Conservation (phyloP, 768 basidiomycete species). For the Sporobolomyces phaffii region DNA sequence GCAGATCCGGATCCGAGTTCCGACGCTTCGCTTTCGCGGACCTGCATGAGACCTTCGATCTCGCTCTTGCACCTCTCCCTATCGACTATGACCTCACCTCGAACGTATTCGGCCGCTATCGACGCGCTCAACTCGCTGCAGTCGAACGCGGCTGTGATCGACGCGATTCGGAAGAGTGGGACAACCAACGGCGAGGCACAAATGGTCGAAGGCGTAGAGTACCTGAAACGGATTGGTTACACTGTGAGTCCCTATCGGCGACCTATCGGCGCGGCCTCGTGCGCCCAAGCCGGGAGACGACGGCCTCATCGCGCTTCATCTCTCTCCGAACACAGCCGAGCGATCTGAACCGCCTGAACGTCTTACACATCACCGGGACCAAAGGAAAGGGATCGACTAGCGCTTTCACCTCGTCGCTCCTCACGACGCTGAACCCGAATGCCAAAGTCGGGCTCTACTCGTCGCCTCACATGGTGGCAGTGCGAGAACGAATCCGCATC, state of each 20-base stretch:
- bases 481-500: constrained; percentile 89
- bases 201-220: constrained; percentile 85
- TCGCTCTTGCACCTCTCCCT: background rate
- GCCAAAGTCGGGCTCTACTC: constrained; percentile 91
- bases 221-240: constrained; percentile 78
- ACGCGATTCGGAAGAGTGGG: constrained; percentile 70
- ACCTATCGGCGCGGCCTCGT: background rate
- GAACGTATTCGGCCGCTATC: constrained; percentile 46
- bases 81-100: background rate
- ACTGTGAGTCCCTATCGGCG: constrained; percentile 52
- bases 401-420: constrained; percentile 80
- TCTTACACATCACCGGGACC: constrained; percentile 93
- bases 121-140: constrained; percentile 53
- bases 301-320: background rate
- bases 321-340: constrained; percentile 55
- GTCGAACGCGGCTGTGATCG: constrained; percentile 86
- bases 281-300: background rate
- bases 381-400: constrained; percentile 98
- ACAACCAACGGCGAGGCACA: constrained; percentile 58
- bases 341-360: constrained; percentile 80
- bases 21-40: too few relatives aligned
- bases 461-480: constrained; percentile 91
- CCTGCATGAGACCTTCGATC: background rate
- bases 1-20: too few relatives aligned
- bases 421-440: constrained; percentile 64